Percentiles rank a stretch among this genome's conserved stretches.
phyloP scores from a whole-genome alignment of 768 basidiomycete species.

The Galerina sulciceps region DNA sequence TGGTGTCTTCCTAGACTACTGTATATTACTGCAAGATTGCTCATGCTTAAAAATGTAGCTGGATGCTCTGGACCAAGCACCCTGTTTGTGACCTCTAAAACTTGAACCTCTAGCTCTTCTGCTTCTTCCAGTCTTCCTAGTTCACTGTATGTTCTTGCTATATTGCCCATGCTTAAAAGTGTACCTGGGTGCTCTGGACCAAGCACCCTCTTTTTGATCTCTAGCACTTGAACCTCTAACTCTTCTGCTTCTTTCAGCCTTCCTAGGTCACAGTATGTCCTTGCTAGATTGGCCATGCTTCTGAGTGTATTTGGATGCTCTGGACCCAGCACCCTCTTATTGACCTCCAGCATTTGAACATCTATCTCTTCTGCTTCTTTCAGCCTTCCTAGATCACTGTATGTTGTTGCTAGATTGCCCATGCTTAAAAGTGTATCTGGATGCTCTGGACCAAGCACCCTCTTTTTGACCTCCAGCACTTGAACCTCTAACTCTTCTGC shows the following conservation, averaged over 20 bases:
- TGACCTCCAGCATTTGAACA: background rate
- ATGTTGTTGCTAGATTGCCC: no score
- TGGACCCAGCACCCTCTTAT: no score
- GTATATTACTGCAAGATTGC: background rate
- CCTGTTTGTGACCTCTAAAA: background rate
- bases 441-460: no score
- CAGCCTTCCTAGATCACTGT: no score
- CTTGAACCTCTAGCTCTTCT: background rate
- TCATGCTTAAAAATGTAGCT: background rate
- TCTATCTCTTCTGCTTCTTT: no score
- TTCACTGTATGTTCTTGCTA: background rate
- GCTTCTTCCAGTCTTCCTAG: background rate
- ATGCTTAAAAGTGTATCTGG: no score
- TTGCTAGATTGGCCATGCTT: no score
- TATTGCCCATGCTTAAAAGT: background rate
- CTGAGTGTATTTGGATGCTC: no score
- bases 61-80: background rate
- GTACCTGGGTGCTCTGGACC: constrained; percentile 8
- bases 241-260: no score
- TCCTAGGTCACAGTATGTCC: no score
- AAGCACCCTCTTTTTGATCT: constrained; percentile 1
- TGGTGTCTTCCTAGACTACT: background rate
- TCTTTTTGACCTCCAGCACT: no score
- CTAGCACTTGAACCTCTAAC: background rate
- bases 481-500: no score